Base-by-base conservation (phyloP, 164 flowering plant species). In the Saururus chinensis region DNA sequence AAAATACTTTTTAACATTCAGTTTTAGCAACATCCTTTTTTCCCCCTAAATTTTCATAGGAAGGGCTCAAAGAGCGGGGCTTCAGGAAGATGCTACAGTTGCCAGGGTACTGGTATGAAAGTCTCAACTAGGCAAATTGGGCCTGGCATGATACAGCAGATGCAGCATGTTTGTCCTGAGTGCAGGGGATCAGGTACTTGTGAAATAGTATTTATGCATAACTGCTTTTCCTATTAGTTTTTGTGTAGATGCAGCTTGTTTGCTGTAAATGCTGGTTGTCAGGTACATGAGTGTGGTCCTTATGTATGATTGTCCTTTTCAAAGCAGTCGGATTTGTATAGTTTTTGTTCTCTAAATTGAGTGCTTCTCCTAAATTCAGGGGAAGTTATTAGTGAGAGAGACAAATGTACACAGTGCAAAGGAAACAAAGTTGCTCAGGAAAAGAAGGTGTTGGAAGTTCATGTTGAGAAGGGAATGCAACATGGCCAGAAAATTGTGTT, bases 41-140 rank as follows among this genome's bases (percentile, higher is more conserved):
- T 53, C n/a, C n/a, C n/a, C n/a, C 9, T n/a, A 19, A 23, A 45
- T 13, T 35, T 13, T 69, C 70, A 60, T 84, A 89, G 96, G 53
- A 86, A 84, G 69, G 96, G 96, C 20, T 84, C 92, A 56, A 89
- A 86, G 67, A 72, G 78, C 64, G 96, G 96, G 25, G 75, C 80
- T 23, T 65, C 84, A 7, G 68, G 71, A 42, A 81, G 54, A 66
- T 89, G 96, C 65, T 45, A 64, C 62, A 87, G 92, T 24, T 89
- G 96, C 67, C 82, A 80, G 57, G 92, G 96, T 60, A 16, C 84
- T 11, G 96, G 96, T 26, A 76, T 89, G 84, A 84, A 83, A 66
- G 30, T 84, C 37, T 56, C 88, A 14, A 79, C 68, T 1, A 60
- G 92, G 19, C 92, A 80, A 51, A 68, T 85, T 74, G 91, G 81